These are phyloP conservation scores for Aspergillus nomiae DNA, from an alignment of 2,329 filamentous ascomycete species.

Conservation along the genomic window DNA sequence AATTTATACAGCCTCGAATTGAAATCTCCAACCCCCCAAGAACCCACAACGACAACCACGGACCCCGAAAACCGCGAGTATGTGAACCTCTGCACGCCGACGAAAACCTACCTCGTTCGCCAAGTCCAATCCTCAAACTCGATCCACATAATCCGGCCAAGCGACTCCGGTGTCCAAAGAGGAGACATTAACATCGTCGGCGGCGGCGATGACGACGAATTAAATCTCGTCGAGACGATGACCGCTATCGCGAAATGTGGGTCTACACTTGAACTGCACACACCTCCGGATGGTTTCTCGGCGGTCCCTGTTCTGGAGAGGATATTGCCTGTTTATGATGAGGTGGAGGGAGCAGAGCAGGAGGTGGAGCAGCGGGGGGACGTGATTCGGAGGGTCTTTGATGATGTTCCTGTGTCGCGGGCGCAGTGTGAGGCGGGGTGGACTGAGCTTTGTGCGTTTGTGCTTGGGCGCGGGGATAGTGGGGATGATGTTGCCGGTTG, in stretches of 20 bases:
- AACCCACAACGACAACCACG: slow-evolving; percentile 19
- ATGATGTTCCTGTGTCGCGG: slow-evolving; percentile 55
- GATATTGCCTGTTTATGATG: slow-evolving; percentile 34
- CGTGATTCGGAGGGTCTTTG: slow-evolving; percentile 46
- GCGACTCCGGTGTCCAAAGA: slow-evolving; percentile 31
- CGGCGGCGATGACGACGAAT: slow-evolving; percentile 16
- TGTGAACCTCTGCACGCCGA: slow-evolving; percentile 61
- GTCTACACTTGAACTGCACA: slow-evolving; percentile 49
- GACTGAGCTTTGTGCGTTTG: slow-evolving; percentile 56
- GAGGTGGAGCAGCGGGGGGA: slow-evolving; percentile 18
- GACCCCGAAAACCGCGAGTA: slow-evolving; percentile 37
- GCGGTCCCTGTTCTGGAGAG: slow-evolving; percentile 32
- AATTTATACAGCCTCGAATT: slow-evolving; percentile 40
- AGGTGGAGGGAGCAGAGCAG: slow-evolving; percentile 18
- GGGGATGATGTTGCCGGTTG: slow-evolving; percentile 7
- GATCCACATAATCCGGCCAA: slow-evolving; percentile 56
- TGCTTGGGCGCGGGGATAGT: slow-evolving; percentile 27
- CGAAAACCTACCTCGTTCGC: slow-evolving; percentile 60
- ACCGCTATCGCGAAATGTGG: slow-evolving; percentile 48
- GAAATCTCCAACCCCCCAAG: slow-evolving; percentile 41
- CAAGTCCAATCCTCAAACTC: slow-evolving; percentile 69
- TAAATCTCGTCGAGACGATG: slow-evolving; percentile 35
- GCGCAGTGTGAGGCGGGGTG: slow-evolving; percentile 55
- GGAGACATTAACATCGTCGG: slow-evolving; percentile 32
- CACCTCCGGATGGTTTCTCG: slow-evolving; percentile 32